Conservation (phyloP, 345 rosid species). For the Populus simonii region DNA sequence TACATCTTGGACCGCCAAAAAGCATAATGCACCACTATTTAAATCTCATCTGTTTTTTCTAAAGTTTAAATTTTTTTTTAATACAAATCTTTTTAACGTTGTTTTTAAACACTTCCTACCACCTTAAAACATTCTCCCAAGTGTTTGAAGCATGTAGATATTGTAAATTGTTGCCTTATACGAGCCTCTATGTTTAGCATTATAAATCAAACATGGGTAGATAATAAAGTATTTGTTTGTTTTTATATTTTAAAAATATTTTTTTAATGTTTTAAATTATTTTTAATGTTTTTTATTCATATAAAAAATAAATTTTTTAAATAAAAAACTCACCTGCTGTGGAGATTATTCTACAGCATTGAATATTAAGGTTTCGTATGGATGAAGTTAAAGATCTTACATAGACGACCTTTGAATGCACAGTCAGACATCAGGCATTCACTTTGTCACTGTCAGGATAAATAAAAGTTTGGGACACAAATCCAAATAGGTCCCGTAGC, state of each 20-base stretch:
- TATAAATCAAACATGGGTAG: background rate
- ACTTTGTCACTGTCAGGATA: background rate
- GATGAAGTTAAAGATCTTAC: constrained; percentile 20
- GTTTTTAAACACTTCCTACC: too few relatives aligned
- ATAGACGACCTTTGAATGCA: background rate
- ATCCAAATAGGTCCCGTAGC: constrained; percentile 10
- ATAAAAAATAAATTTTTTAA: too few relatives aligned
- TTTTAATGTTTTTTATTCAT: too few relatives aligned
- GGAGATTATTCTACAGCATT: background rate
- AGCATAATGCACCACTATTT: background rate
- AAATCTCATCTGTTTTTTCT: background rate
- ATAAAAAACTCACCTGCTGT: too few relatives aligned
- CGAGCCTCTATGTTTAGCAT: background rate
- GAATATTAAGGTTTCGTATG: constrained; percentile 12
- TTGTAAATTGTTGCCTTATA: background rate
- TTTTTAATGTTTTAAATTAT: too few relatives aligned
- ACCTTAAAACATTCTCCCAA: too few relatives aligned
- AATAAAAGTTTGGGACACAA: background rate
- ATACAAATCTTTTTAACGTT: too few relatives aligned
- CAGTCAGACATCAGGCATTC: background rate
- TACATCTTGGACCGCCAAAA: background rate
- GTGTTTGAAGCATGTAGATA: too few relatives aligned
- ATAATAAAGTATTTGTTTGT: background rate
- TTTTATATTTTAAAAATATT: too few relatives aligned
- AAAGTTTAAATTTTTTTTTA: background rate